Base-by-base conservation (phyloP, 2,329 filamentous ascomycete species). In the Sordariomycetes sp. region DNA sequence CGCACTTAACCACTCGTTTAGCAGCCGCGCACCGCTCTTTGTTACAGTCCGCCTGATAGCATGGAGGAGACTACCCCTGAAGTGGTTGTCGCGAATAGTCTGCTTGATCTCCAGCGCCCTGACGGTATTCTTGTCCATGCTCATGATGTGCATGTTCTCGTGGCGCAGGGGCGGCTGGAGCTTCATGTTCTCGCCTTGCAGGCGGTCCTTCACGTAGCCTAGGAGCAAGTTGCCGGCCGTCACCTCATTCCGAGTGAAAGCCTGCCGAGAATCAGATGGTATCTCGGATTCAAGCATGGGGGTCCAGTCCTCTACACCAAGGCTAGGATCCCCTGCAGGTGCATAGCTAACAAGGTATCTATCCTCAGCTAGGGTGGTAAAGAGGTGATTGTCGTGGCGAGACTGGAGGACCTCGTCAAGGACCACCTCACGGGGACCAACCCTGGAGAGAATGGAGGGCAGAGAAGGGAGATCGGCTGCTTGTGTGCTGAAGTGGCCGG, bases 401-500 rank as follows among this genome's bases (percentile, higher is more conserved):
- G 79, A 71, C 63, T 85, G 77, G 10, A 87, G 70, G 28, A 77
- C 52, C 20, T 50, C 46, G 65, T 91, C 85, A 2, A 97, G 76
- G 3, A 99, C 81, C 55, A 97, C 85, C 69, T 99, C 94, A 52
- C 87, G 81, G 1, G 94, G 91, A 20, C 84, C 83, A 62, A 97
- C 87, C 28, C 93, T 85, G 32, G 92, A 88, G 55, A 97, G 76
- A 22, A 88, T 85, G 11, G 92, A 90, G n/a, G 89, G 79, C 4
- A 99, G 74, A 58, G 86, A 85, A 55, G 81, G 76, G 8, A 92
- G 72, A 22, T 86, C 85, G 0, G 88, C 86, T 20, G 76, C 77
- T 67, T 97, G 91, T 0, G 91, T 96, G 66, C 86, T 90, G 72
- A 99, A 99, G 65, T 93, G 89, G 16, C 94, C 94, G 2, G 94